phyloP scores from a whole-genome alignment of 2,329 filamentous ascomycete genomes.

The Sporothrix humicola region DNA sequence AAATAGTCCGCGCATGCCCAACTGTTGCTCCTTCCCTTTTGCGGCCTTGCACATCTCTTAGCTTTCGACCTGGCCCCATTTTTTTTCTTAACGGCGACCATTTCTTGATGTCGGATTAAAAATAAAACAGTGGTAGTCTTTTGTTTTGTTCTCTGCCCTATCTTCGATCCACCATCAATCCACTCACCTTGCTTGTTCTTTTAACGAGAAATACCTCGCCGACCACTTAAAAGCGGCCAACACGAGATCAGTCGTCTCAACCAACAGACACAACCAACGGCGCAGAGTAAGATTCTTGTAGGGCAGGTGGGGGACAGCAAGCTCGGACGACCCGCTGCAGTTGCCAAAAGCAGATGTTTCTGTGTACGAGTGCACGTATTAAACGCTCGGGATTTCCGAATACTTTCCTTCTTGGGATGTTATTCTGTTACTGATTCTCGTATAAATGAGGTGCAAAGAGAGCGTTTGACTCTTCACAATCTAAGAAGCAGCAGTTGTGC shows the following conservation, averaged over 20 bases:
- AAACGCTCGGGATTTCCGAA: not conserved
- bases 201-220: no score
- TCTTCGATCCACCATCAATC: no score
- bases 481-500: not conserved
- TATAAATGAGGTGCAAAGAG: not conserved
- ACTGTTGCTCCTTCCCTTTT: slow-evolving; percentile 23
- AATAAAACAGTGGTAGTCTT: not conserved
- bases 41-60: not conserved
- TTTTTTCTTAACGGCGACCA: not conserved
- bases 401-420: not conserved
- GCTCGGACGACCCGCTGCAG: not conserved
- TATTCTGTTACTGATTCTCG: not conserved
- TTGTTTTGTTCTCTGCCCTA: no score
- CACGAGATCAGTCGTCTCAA: not conserved
- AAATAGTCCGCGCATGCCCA: not conserved
- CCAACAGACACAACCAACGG: not conserved
- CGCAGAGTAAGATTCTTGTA: not conserved
- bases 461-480: not conserved
- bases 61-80: not conserved
- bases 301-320: not conserved
- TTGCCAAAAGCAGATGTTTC: not conserved
- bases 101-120: not conserved
- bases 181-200: no score
- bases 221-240: not conserved
- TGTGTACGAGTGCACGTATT: not conserved